phyloP scores from a whole-genome alignment of 257 asterid genomes.

The Dorcoceras hygrometricum region DNA sequence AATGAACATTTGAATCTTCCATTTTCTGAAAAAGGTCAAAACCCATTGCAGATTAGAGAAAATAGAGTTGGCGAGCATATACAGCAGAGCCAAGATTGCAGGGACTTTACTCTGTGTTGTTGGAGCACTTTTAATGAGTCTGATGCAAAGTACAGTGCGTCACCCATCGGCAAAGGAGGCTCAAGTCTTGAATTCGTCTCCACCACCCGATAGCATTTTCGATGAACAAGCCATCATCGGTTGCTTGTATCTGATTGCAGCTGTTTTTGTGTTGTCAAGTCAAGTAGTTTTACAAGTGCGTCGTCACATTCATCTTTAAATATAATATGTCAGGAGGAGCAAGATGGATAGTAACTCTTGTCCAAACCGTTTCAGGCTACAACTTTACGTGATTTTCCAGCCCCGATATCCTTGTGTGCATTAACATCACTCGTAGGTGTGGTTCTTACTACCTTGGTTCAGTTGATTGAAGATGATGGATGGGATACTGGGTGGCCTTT shows the following conservation, averaged over 20 bases:
- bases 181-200: slow-evolving; percentile 18
- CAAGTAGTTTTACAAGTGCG: slow-evolving; percentile 73
- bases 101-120: slow-evolving; percentile 76
- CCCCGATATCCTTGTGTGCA: slow-evolving; percentile 70
- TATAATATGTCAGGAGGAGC: not conserved
- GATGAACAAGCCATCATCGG: slow-evolving; percentile 51
- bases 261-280: slow-evolving; percentile 64
- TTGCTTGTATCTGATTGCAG: slow-evolving; percentile 64
- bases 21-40: not conserved
- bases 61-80: slow-evolving; percentile 56
- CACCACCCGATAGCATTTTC: slow-evolving; percentile 23
- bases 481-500: slow-evolving; percentile 57
- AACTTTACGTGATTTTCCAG: slow-evolving; percentile 63
- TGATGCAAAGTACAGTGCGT: slow-evolving; percentile 53
- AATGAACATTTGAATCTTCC: too few species aligned
- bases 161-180: slow-evolving; percentile 17
- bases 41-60: slow-evolving; percentile 62
- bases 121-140: slow-evolving; percentile 75
- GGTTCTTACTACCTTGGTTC: slow-evolving; percentile 43
- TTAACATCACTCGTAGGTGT: slow-evolving; percentile 67
- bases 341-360: not conserved
- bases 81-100: slow-evolving; percentile 69
- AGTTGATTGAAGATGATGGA: slow-evolving; percentile 38
- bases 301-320: not conserved
- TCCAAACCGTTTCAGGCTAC: slow-evolving; percentile 52